Evolutionary conservation across 176 grass and related monocot species (phyloP).

Genomic region (Triticum turgidum): DNA sequence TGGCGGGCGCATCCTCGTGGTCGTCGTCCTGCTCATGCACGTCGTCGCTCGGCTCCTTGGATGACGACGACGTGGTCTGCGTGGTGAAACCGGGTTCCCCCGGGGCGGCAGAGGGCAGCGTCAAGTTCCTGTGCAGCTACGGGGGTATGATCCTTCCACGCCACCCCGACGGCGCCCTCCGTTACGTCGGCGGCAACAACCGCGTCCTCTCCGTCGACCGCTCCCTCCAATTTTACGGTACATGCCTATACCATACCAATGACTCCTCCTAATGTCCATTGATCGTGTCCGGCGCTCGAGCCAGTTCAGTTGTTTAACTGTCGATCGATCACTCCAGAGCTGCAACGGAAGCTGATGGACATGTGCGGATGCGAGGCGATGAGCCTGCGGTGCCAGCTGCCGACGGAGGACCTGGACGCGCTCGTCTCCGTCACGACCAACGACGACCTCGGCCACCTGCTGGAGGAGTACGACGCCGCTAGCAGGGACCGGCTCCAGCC

Average conservation of each 20-base stretch:
- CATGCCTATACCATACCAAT: too few species aligned
- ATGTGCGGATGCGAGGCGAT: conserved; percentile 54
- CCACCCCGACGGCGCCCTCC: conserved; percentile 66
- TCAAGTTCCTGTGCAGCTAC: conserved; percentile 88
- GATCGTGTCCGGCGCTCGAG: not conserved
- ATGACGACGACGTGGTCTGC: conserved; percentile 19
- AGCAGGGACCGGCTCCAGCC: conserved; percentile 32
- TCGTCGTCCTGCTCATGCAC: conserved; percentile 44
- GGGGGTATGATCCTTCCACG: conserved; percentile 78
- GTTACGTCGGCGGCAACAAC: conserved; percentile 76
- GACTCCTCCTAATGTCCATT: not conserved
- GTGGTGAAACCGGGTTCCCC: not conserved
- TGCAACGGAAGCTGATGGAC: conserved; percentile 61
- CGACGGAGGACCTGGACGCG: conserved; percentile 80
- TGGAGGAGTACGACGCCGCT: conserved; percentile 60
- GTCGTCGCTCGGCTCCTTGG: conserved; percentile 20
- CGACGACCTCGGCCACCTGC: conserved; percentile 61
- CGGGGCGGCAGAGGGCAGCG: not conserved
- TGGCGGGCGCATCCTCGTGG: conserved; percentile 14
- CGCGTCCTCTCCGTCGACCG: conserved; percentile 66
- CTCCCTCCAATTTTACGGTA: conserved; percentile 54
- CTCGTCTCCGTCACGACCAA: conserved; percentile 73
- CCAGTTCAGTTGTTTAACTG: not conserved
- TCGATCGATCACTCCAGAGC: conserved; percentile 27
- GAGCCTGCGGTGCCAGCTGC: conserved; percentile 72